Evolutionary conservation across 2,329 filamentous ascomycete species (phyloP), one percentile per base, ranked within the genome.

Genomic region (Westerdykella sp.): DNA sequence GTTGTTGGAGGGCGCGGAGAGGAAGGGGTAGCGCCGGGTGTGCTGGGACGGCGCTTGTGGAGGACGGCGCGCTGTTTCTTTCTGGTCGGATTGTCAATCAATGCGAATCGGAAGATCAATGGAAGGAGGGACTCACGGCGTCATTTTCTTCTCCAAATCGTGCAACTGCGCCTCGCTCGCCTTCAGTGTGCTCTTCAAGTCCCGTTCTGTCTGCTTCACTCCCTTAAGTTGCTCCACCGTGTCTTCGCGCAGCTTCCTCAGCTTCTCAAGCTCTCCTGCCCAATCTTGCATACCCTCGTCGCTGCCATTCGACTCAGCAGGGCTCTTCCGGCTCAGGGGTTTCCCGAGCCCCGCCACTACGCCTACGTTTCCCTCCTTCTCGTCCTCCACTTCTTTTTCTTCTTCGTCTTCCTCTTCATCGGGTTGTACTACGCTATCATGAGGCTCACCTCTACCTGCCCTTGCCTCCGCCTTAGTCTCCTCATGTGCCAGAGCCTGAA

Each of bases 241-340:
- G 40, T 68, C 63, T 12, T 65, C 48, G 23, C 65, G 46, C 28
- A 61, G 49, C 53, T 64, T 56, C 16, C 63, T 58, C 13, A 66
- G 50, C 14, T 60, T 51, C 34, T 68, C 63, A 6, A 67, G 52
- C 37, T 67, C 62, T 15, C 46, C 53, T 0, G 59, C 55, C 64
- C 65, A 67, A 1, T 53, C 42, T 1, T 57, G 56, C 3, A 58
- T 50, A 13, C 51, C 44, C 11, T 46, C 48, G 6, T 57, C 54
- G 5, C 55, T 51, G n/a, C 47, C 47, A 7, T 39, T 47, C 3
- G 52, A 53, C 6, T 39, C 35, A 5, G 50, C 50, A 3, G 12
- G 30, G 30, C 30, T 32, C n/a, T 14, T 15, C n/a, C n/a, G 9
- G 7, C 32, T 14, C 6, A 18, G n/a, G 32, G 32, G 32, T 9